Base-by-base conservation (phyloP, 2,329 filamentous ascomycete genomes). In the Gyromitra esculenta region DNA sequence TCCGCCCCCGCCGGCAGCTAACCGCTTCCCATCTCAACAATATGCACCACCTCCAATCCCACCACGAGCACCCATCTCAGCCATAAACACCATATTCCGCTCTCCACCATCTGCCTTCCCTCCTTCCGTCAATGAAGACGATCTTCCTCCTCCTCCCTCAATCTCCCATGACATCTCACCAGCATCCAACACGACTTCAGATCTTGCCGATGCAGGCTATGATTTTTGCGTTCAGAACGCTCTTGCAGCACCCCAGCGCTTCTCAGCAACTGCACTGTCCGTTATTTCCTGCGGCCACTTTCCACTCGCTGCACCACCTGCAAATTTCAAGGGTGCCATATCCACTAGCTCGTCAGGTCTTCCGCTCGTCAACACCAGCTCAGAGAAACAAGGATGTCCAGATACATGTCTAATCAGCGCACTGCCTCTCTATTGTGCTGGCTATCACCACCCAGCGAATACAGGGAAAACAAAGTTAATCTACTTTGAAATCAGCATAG, bases 401-500 rank as follows among this genome's bases (percentile, higher is more conserved):
- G 92, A 95, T 80, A 86, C 87, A 5, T 89, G 89, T 77, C 85
- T 94, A 43, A 86, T 91, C 37, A 89, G 88, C 13, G 90, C 90
- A 73, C 87, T 92, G 43, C 92, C 92, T 0, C 84, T 93, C 50
- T 95, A 93, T 83, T 86, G 87, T 1, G 87, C 88, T 0, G 83
- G 84, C 57, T 85, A 89, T 77, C 89, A 91, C 76, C 87, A 88
- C 43, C 88, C 91, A 0, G 83, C 87, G 1, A 83, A 83, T 1
- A 86, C 83, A 72, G 69, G 84, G 78, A 75, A 79, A 1, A 85
- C 85, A 52, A 89, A 88, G 57, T 86, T 85, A 0, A 87, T 91
- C 67, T 95, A 94, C 86, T 95, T 91, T 82, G 92, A 95, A 81
- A 86, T 94, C 8, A 86, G 86, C 67, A 85, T 93, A 41, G 83